Conservation (phyloP, 306 rosid species). For the Mimosa pudica region DNA sequence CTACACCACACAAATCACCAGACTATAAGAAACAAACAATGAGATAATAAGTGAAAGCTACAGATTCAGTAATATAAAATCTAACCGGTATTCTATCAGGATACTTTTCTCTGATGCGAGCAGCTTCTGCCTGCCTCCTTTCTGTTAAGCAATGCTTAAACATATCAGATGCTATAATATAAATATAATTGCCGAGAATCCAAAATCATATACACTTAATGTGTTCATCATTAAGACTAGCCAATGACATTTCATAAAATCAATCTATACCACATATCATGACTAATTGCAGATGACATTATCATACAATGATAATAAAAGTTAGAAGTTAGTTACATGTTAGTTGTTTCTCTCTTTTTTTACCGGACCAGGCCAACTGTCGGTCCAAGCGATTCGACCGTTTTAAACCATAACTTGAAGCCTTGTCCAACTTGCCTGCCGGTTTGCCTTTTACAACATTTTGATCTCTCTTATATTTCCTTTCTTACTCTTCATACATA, state of each 20-base stretch:
- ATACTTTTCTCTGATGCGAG: slow-evolving; percentile 87
- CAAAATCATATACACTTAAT: neutral
- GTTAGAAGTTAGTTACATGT: too few relatives aligned
- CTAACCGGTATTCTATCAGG: slow-evolving; percentile 87
- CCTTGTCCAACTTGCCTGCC: too few relatives aligned
- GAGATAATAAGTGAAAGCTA: neutral
- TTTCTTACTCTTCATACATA: too few relatives aligned
- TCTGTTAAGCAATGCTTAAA: slow-evolving; percentile 47
- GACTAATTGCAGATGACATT: neutral
- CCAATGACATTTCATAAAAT: neutral
- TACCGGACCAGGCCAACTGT: too few relatives aligned
- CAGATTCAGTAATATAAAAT: slow-evolving; percentile 2
- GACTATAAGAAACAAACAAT: slow-evolving; percentile 19
- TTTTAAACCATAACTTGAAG: too few relatives aligned
- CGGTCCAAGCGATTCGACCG: too few relatives aligned
- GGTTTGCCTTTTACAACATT: too few relatives aligned
- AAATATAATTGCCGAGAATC: neutral
- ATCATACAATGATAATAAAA: too few relatives aligned
- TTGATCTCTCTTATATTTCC: too few relatives aligned
- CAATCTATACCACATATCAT: neutral
- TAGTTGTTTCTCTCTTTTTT: too few relatives aligned
- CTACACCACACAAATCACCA: slow-evolving; percentile 39
- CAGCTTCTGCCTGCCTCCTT: slow-evolving; percentile 90
- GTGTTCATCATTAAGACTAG: neutral
- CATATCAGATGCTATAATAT: slow-evolving; percentile 23